These are phyloP conservation scores for Geotrichum cucujoidarum DNA, from an alignment of 1,139 yeast species.

Conservation along the genomic window DNA sequence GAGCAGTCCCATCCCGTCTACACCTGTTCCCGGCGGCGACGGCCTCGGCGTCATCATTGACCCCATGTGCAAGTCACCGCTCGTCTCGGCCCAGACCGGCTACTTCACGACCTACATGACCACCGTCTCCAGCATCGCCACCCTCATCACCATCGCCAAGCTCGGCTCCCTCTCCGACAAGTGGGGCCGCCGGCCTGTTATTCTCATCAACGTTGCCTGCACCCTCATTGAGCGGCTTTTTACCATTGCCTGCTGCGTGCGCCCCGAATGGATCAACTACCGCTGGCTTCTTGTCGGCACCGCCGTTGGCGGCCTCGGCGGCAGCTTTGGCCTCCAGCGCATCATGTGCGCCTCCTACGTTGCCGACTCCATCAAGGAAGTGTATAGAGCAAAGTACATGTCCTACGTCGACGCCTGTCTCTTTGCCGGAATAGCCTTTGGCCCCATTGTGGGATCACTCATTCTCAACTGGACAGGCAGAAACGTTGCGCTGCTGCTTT, in stretches of 20 bases:
- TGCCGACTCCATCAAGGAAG: constrained; percentile 58
- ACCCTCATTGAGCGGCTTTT: constrained; percentile 31
- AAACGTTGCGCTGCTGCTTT: constrained; percentile 29
- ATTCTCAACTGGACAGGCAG: constrained; percentile 30
- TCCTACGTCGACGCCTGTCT: constrained; percentile 56
- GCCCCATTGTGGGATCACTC: constrained; percentile 57
- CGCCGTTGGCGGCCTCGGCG: constrained; percentile 47
- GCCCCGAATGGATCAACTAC: constrained; percentile 35
- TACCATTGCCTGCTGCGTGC: constrained; percentile 27
- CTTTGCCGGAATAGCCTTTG: constrained; percentile 59
- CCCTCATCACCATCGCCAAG: constrained; percentile 31
- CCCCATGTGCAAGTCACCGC: constrained; percentile 27
- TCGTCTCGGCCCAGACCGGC: constrained; percentile 29
- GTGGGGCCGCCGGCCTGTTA: constrained; percentile 53
- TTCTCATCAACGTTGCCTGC: constrained; percentile 33
- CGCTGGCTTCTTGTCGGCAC: constrained; percentile 39
- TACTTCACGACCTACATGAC: constrained; percentile 27
- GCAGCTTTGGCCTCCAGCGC: constrained; percentile 48
- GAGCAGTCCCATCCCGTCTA: no score
- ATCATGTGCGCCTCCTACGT: constrained; percentile 56
- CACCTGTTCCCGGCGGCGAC: no score
- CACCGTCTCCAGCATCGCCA: constrained; percentile 23
- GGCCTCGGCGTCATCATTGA: constrained; percentile 9
- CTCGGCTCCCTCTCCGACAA: constrained; percentile 61
- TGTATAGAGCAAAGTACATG: constrained; percentile 49